These are phyloP conservation scores for Barnettozyma californica DNA, from an alignment of 805 yeast genomes.

Conservation along the genomic window DNA sequence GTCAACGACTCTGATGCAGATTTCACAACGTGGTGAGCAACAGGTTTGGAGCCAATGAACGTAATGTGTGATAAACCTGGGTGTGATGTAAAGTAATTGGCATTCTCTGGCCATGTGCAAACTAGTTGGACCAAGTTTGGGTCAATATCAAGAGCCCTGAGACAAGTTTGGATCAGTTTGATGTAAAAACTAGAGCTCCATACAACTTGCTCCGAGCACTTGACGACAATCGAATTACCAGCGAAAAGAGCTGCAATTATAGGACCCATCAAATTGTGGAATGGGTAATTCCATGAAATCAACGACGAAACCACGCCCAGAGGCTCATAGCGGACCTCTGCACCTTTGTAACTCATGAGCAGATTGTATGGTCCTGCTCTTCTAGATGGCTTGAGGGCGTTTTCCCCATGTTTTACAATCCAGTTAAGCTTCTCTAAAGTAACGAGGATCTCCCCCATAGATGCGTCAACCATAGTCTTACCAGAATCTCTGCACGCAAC, in stretches of 20 bases:
- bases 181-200: constrained; percentile 88
- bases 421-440: constrained; percentile 90
- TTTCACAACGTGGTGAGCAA: constrained; percentile 79
- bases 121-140: constrained; percentile 83
- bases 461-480: constrained; percentile 91
- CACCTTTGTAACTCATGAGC: constrained; percentile 84
- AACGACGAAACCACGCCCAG: constrained; percentile 81
- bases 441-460: constrained; percentile 94
- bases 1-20: constrained; percentile 86
- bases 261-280: constrained; percentile 92
- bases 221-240: constrained; percentile 87
- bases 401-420: constrained; percentile 81
- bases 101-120: constrained; percentile 85
- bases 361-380: constrained; percentile 87
- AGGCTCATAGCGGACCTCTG: constrained; percentile 92
- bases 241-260: constrained; percentile 82
- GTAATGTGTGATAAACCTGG: constrained; percentile 83
- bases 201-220: constrained; percentile 93
- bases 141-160: constrained; percentile 68
- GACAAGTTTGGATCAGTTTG: constrained; percentile 63
- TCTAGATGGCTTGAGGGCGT: constrained; percentile 51
- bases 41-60: constrained; percentile 93
- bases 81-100: constrained; percentile 81
- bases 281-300: constrained; percentile 96
- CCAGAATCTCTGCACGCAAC: constrained; percentile 97